Evolutionary conservation across 768 basidiomycete genomes (phyloP).

Genomic region (Boletus sp.): DNA sequence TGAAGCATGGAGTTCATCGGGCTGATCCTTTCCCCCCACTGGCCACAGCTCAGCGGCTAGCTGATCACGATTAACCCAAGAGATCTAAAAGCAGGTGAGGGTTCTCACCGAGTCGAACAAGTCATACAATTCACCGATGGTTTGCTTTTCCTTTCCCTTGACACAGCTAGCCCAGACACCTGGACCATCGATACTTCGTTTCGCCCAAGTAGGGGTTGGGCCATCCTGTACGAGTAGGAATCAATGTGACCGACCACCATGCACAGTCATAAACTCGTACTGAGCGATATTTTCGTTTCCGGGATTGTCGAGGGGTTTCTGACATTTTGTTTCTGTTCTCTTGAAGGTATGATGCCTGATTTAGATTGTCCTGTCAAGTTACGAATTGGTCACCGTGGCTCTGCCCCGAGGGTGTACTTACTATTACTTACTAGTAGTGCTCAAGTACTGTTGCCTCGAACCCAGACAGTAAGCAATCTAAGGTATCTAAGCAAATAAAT

Average conservation of each 20-base stretch:
- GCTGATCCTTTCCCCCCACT: conserved; percentile 24
- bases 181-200: conserved; percentile 69
- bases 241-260: conserved; percentile 4
- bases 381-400: not conserved
- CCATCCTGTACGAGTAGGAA: conserved; percentile 49
- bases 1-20: conserved; percentile 26
- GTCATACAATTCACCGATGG: conserved; percentile 74
- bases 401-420: too few species aligned
- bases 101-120: conserved; percentile 69
- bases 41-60: conserved; percentile 76
- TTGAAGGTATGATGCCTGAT: not conserved
- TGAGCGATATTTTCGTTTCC: conserved; percentile 52
- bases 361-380: not conserved
- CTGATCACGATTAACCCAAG: conserved; percentile 38
- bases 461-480: conserved; percentile 3
- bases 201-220: conserved; percentile 58
- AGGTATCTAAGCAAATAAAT: conserved; percentile 21
- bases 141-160: conserved; percentile 79
- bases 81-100: not conserved
- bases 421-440: too few species aligned
- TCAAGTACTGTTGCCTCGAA: not conserved
- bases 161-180: conserved; percentile 87
- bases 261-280: conserved; percentile 32
- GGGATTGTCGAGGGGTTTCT: conserved; percentile 16
- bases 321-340: conserved; percentile 16